Conservation (phyloP, 169 alveolate genomes). For the Eimeria maxima region DNA sequence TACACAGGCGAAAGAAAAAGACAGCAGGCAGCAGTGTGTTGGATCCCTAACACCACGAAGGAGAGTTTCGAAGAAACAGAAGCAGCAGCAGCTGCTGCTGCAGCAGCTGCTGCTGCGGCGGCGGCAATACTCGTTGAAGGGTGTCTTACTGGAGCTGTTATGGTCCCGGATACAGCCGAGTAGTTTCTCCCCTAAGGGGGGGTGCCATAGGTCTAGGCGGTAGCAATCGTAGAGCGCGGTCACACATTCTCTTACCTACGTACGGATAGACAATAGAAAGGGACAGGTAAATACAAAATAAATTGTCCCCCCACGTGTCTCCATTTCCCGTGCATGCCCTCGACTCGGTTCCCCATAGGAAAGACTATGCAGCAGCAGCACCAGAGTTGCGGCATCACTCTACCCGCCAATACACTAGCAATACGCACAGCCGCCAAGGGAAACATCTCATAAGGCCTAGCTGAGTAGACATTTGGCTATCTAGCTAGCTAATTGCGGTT, state of each 20-base stretch:
- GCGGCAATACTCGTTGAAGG: neutral
- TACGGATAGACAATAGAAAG: neutral
- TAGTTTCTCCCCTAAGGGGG: neutral
- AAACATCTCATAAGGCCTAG: neutral
- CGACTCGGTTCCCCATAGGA: neutral
- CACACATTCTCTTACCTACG: constrained; percentile 16
- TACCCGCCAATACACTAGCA: neutral
- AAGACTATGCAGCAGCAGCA: neutral
- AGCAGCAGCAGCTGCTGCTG: neutral
- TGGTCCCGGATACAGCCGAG: constrained; percentile 26
- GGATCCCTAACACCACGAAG: neutral
- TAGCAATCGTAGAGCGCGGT: constrained; percentile 29
- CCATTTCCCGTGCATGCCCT: neutral
- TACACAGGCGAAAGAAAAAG: neutral
- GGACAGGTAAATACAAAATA: neutral
- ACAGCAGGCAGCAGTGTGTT: neutral
- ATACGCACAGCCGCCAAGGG: neutral
- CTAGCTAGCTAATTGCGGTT: neutral
- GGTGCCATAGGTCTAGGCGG: constrained; percentile 70
- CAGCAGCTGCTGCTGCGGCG: neutral
- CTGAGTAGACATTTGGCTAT: neutral
- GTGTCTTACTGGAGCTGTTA: neutral
- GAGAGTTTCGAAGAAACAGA: neutral
- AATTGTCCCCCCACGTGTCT: neutral
- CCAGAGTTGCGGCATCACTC: neutral